Base-by-base conservation (phyloP, 768 basidiomycete species). In the Lepiota brunneoincarnata region DNA sequence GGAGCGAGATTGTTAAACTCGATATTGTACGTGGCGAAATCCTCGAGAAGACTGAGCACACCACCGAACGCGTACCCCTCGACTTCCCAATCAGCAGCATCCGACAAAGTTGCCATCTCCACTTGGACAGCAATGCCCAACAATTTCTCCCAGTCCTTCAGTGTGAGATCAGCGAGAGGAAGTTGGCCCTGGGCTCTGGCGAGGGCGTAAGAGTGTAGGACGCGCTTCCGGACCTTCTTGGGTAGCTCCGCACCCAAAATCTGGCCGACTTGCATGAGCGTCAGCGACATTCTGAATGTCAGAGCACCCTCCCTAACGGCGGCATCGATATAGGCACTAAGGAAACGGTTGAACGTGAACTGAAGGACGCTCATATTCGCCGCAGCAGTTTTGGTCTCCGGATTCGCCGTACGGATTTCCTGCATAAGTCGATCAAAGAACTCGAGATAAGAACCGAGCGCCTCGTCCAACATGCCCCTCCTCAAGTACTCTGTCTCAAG, bases 21-120 rank as follows among this genome's bases (percentile, higher is more conserved):
- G 31, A 31, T 10, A 31, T 31, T 31, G 31, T 31, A 31, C 31
- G 31, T 31, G 7, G 31, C 26, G 10, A 54, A 21, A 48, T 54
- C 53, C 14, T 47, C 45, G 20, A 48, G 9, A 31, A 54, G 45
- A 14, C 36, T 23, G 4, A 41, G 21, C 6, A 54, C 38, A 15
- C 53, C 53, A 15, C 18, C 28, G n/a, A 54, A 54, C 20, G 46
- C 46, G 18, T 47, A 54, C 18, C 38, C 46, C 18, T 28, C 28
- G n/a, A 54, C 42, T 3, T 54, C 24, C 1, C 23, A 31, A 17
- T 36, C 36, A 31, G 31, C 31, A 31, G 31, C 11, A 31, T 10
- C 31, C 6, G 26, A 18, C 12, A 38, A 21, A 9, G 9, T 12
- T 9, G 14, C 15, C 18, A 37, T 12, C 44, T 54, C 45, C 11